A percentile compares a stretch with the other conserved stretches of the same genome.
phyloP scores from a whole-genome alignment of 805 yeast species.

The Wickerhamiella bombiphila region DNA sequence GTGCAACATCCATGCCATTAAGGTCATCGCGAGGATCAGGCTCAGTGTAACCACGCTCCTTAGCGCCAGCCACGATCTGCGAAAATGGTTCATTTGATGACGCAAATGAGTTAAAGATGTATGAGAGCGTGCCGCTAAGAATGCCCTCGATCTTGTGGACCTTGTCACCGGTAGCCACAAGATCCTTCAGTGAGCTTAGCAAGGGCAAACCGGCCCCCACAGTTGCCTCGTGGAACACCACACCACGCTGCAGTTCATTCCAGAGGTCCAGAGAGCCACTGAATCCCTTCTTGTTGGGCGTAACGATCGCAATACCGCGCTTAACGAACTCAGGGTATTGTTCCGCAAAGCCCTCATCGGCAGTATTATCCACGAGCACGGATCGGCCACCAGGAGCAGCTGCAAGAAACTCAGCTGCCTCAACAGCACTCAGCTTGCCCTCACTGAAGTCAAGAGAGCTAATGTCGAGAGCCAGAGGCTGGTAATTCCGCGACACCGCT shows the following conservation, averaged over 20 bases:
- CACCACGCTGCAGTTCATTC: constrained; percentile 59
- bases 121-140: constrained; percentile 88
- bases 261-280: constrained; percentile 62
- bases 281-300: constrained; percentile 97
- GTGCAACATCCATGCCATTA: constrained; percentile 95
- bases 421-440: constrained; percentile 40
- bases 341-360: constrained; percentile 62
- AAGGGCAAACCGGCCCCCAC: constrained; percentile 98
- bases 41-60: constrained; percentile 87
- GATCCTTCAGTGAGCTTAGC: constrained; percentile 74
- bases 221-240: constrained; percentile 95
- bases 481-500: constrained; percentile 50
- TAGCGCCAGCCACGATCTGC: constrained; percentile 78
- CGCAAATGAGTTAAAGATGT: constrained; percentile 87
- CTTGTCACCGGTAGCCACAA: constrained; percentile 85
- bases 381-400: constrained; percentile 52
- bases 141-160: constrained; percentile 88
- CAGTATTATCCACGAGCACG: constrained; percentile 86
- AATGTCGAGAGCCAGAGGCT: constrained; percentile 57
- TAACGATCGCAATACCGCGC: constrained; percentile 81
- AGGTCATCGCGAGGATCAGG: constrained; percentile 99
- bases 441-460: constrained; percentile 39
- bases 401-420: constrained; percentile 46
- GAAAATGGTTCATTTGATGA: constrained; percentile 65
- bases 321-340: constrained; percentile 60